phyloP scores from a whole-genome alignment of 257 asterid species.

The Solanum peruvianum region DNA sequence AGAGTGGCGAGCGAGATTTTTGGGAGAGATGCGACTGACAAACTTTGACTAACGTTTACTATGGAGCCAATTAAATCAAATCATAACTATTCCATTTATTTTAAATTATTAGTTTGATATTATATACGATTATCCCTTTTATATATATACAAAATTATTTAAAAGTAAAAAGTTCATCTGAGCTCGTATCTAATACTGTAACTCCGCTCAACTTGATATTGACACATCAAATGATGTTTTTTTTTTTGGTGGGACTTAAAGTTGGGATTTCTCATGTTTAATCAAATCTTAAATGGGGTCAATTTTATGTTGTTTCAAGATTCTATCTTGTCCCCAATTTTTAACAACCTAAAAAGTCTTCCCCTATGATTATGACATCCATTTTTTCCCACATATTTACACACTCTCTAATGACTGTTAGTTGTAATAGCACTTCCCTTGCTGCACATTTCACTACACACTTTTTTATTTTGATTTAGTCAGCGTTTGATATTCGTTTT shows the following conservation, averaged over 20 bases:
- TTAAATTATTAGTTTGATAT: too few species aligned
- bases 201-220: background rate
- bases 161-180: background rate
- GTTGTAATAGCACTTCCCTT: background rate
- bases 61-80: too few species aligned
- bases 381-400: background rate
- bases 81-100: too few species aligned
- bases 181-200: background rate
- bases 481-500: too few species aligned
- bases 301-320: background rate
- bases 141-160: too few species aligned
- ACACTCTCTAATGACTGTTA: background rate
- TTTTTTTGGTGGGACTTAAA: background rate
- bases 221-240: background rate
- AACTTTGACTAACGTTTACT: too few species aligned
- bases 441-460: background rate
- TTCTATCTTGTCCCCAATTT: constrained; percentile 1
- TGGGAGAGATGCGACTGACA: too few species aligned
- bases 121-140: too few species aligned
- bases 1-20: too few species aligned
- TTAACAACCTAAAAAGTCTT: background rate
- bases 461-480: too few species aligned
- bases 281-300: constrained; percentile 7
- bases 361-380: background rate
- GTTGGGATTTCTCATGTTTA: background rate